These are phyloP conservation scores for Leccinum fuscescens DNA, from an alignment of 1,284 basidiomycete genomes.

Conservation along the genomic window DNA sequence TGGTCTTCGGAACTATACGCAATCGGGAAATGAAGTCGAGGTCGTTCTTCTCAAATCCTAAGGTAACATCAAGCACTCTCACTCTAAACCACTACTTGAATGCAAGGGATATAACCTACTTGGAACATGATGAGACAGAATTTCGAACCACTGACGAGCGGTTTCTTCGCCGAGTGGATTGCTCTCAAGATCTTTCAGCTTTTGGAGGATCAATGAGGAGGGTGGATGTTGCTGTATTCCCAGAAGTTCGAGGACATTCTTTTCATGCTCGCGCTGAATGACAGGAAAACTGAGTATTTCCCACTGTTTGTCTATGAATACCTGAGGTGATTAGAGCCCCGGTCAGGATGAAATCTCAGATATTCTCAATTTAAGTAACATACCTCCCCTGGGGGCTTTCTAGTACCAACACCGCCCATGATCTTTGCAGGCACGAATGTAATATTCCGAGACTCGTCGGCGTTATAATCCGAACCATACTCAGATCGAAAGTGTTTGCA, in stretches of 20 bases:
- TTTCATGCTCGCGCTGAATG: constrained; percentile 48
- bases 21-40: too few relatives aligned
- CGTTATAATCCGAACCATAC: constrained; percentile 59
- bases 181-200: constrained; percentile 45
- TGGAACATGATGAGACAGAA: not conserved
- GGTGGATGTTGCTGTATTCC: constrained; percentile 74
- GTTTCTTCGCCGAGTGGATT: constrained; percentile 28
- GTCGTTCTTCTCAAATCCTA: too few relatives aligned
- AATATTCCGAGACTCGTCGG: constrained; percentile 48
- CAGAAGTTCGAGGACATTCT: constrained; percentile 53
- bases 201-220: constrained; percentile 55
- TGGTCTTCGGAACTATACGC: too few relatives aligned
- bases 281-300: constrained; percentile 72
- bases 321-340: constrained; percentile 39
- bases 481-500: constrained; percentile 60
- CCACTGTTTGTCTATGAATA: constrained; percentile 71
- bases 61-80: too few relatives aligned
- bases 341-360: not conserved
- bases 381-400: constrained; percentile 65
- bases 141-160: constrained; percentile 69
- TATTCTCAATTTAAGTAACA: not conserved
- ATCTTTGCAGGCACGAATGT: constrained; percentile 78
- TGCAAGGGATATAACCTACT: not conserved
- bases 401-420: constrained; percentile 42
- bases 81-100: too few relatives aligned